Conservation (phyloP, 2,329 filamentous ascomycete species). For the Sarocladium strictum region DNA sequence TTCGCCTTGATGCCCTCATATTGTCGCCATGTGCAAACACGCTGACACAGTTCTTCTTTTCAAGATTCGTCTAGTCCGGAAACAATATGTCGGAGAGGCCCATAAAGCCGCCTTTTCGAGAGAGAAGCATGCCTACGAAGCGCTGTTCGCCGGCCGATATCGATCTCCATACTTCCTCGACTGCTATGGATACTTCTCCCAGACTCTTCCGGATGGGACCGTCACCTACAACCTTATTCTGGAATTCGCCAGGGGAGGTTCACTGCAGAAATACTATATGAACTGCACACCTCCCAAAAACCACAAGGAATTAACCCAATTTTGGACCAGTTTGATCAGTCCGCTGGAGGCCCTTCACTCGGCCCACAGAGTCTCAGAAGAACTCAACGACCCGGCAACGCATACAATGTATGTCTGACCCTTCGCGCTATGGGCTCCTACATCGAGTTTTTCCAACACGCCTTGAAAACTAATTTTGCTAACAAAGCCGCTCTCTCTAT, state of each 20-base stretch:
- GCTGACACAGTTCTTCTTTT: not conserved
- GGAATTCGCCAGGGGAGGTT: slow-evolving; percentile 6
- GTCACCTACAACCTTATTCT: slow-evolving; percentile 12
- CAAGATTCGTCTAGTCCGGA: not conserved
- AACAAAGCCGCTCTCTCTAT: too few species aligned
- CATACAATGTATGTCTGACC: not conserved
- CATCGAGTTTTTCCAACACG: too few species aligned
- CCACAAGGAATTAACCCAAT: not conserved
- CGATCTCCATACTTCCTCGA: not conserved
- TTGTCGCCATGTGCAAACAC: too few species aligned
- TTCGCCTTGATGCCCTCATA: too few species aligned
- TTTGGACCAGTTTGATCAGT: slow-evolving; percentile 11
- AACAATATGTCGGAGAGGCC: slow-evolving; percentile 2
- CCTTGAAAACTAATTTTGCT: too few species aligned
- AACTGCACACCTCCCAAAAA: not conserved
- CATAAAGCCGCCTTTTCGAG: not conserved
- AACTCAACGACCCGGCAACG: not conserved
- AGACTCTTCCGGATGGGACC: not conserved
- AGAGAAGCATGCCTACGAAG: slow-evolving; percentile 8
- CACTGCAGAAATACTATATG: slow-evolving; percentile 6
- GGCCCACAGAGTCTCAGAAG: not conserved
- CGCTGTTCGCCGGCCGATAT: not conserved
- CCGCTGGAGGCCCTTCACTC: slow-evolving; percentile 9
- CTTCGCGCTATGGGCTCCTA: too few species aligned
- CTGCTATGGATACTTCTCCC: slow-evolving; percentile 11